phyloP scores from a whole-genome alignment of 2,329 filamentous ascomycete species.

The Hortaea werneckii region DNA sequence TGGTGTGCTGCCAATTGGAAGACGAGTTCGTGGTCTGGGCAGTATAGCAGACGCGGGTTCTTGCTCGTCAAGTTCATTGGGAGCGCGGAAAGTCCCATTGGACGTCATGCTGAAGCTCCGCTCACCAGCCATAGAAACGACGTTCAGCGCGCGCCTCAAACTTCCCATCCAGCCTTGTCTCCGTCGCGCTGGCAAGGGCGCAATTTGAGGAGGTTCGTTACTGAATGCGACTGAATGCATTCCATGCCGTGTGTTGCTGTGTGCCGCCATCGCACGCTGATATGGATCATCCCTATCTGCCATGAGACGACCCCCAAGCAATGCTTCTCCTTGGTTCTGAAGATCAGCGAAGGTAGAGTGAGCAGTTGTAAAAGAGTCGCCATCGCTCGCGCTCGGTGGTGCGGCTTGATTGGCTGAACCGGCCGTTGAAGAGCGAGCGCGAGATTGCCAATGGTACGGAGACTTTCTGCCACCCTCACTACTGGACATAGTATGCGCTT shows the following conservation, averaged over 20 bases:
- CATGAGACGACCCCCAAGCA: conserved; percentile 36
- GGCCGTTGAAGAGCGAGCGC: conserved; percentile 7
- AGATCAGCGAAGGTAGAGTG: conserved; percentile 39
- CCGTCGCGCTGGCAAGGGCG: conserved; percentile 2
- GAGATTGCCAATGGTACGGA: conserved; percentile 16
- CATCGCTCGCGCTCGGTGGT: conserved; percentile 20
- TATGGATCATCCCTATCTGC: conserved; percentile 25
- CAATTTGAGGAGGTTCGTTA: background rate
- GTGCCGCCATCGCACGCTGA: conserved; percentile 19
- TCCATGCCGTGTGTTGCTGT: conserved; percentile 4
- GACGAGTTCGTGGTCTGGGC: conserved; percentile 7
- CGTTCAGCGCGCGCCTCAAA: conserved; percentile 22
- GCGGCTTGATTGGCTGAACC: conserved; percentile 1
- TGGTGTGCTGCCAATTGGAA: conserved; percentile 14
- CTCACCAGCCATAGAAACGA: conserved; percentile 16
- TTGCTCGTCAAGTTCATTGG: conserved; percentile 4
- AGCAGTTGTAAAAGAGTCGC: conserved; percentile 43
- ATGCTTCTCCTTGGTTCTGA: conserved; percentile 42
- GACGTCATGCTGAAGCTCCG: conserved; percentile 22
- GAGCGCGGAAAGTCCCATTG: conserved; percentile 4
- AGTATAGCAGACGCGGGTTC: conserved; percentile 17
- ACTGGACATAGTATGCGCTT: conserved; percentile 21
- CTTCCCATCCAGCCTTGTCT: conserved; percentile 23
- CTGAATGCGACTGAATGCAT: background rate
- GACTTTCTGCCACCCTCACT: conserved; percentile 27